Base-by-base conservation (phyloP, 441 rosid genomes). In the Euphorbia corollata region DNA sequence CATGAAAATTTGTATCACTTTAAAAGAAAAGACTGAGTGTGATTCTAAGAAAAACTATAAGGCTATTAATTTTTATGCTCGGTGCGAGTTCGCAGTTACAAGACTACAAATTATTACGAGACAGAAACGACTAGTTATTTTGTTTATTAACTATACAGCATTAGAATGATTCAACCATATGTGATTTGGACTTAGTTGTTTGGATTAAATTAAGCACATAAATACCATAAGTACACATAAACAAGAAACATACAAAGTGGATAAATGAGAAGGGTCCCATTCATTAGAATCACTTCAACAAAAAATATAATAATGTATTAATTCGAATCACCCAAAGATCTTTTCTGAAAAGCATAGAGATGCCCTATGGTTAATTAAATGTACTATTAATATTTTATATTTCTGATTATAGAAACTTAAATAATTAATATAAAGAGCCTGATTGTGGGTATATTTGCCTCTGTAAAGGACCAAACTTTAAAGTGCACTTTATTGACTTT, bases 401-500 rank as follows among this genome's bases (percentile, higher is more conserved):
- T 38, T 38, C 41, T 38, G 41, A 38, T 38, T 38, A 38, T 38
- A 38, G 41, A 38, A 38, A 38, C 11, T 13, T 10, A 27, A 45
- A 45, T 45, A 45, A 45, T 45, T 5, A 45, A 38, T 4, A 2
- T 45, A 45, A 45, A 45, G 50, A 45, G 50, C 11, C 11, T 45
- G 11, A 1, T 13, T 45, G 16, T 12, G 61, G 72, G 79, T 69
- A 77, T 75, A 63, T 80, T 68, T 80, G 80, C 71, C 81, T 66
- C 73, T 69, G 82, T 1, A 39, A 58, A 16, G 73, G 71, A 67
- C 69, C 71, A 71, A 74, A 51, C 75, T 75, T 73, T 69, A 0
- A 20, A 56, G 62, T 50, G 58, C 30, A 56, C 75, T 76, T 81
- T 81, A 27, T 72, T 81, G 77, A 72, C 84, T 75, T 71, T 81